Base-by-base conservation (phyloP, 1,284 basidiomycete species). In the Leccinum pachyderme region DNA sequence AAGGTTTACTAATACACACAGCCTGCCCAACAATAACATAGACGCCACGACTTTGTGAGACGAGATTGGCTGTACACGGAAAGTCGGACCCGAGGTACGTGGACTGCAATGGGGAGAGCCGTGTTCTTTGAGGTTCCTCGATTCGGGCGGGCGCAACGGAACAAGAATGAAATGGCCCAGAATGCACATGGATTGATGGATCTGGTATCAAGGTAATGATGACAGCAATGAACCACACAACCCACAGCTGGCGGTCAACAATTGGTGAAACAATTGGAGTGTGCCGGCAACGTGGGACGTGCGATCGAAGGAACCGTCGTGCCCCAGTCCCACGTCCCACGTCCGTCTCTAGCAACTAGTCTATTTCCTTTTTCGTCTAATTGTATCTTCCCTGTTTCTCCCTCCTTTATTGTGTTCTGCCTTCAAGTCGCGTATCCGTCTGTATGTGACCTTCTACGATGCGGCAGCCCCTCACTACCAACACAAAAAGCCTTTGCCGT, bases 291-390 rank as follows among this genome's bases (percentile, higher is more conserved):
- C 22, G 49, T 51, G 62, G 37, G 66, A 72, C 60, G 59, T 66
- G 63, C 44, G 46, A 54, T 52, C 49, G 48, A 35, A 54, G 46
- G 50, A 57, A 56, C 8, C 24, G 41, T 27, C 46, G 18, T 59
- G 47, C 51, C 58, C 56, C 58, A 25, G 56, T 58, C n/a, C n/a
- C n/a, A 18, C 18, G 18, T 18, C 18, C 18, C 18, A 18, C 18
- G 18, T 18, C 18, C 18, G 18, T 18, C 18, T 18, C 18, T 18
- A 18, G 18, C 18, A 18, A 18, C 56, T 57, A 25, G 56, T 58
- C 29, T 7, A 51, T 69, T 69, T 69, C 68, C 68, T 66, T 70
- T 72, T 70, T 66, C 58, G 67, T 72, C 69, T 60, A 72, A 72
- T 69, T 69, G 71, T 69, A 63, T 71, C 49, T 60, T 70, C 55